Evolutionary conservation across 78 protist genomes (phyloP).

Genomic region (Cyanophora paradoxa): DNA sequence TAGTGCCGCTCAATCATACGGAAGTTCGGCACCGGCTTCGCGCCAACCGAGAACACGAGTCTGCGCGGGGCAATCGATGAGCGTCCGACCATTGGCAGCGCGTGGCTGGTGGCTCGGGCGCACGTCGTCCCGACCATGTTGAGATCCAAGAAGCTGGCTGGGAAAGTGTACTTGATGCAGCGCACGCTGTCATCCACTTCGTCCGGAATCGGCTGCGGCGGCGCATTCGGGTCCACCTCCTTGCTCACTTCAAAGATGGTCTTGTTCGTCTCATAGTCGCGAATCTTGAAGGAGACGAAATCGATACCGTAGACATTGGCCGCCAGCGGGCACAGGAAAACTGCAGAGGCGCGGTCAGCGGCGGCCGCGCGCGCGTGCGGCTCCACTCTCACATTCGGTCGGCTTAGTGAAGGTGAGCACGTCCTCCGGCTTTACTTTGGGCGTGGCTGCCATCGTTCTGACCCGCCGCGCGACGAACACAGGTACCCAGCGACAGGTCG

Average conservation of each 20-base stretch:
- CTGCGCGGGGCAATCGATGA: neutral
- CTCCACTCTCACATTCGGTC: neutral
- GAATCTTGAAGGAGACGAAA: slow-evolving; percentile 50
- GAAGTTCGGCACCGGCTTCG: slow-evolving; percentile 48
- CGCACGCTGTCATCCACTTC: slow-evolving; percentile 27
- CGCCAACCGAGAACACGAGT: slow-evolving; percentile 59
- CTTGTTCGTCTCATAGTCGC: slow-evolving; percentile 41
- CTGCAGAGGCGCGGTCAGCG: slow-evolving; percentile 2
- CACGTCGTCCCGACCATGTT: slow-evolving; percentile 43
- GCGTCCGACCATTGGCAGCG: neutral
- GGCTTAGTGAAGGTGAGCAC: slow-evolving; percentile 3
- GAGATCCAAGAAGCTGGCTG: slow-evolving; percentile 16
- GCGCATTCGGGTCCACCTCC: neutral
- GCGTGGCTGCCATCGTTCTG: too few species aligned
- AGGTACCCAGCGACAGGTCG: too few species aligned
- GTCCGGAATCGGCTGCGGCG: neutral
- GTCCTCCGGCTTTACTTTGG: too few species aligned
- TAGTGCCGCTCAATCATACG: slow-evolving; percentile 82
- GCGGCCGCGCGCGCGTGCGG: neutral
- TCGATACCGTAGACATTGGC: slow-evolving; percentile 61
- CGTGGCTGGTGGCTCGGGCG: neutral
- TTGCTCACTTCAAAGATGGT: slow-evolving; percentile 16
- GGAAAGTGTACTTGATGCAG: slow-evolving; percentile 47
- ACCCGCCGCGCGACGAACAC: too few species aligned
- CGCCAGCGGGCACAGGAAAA: slow-evolving; percentile 51